Conservation (phyloP, 176 grass and related monocot species). For the Paspalum vaginatum region DNA sequence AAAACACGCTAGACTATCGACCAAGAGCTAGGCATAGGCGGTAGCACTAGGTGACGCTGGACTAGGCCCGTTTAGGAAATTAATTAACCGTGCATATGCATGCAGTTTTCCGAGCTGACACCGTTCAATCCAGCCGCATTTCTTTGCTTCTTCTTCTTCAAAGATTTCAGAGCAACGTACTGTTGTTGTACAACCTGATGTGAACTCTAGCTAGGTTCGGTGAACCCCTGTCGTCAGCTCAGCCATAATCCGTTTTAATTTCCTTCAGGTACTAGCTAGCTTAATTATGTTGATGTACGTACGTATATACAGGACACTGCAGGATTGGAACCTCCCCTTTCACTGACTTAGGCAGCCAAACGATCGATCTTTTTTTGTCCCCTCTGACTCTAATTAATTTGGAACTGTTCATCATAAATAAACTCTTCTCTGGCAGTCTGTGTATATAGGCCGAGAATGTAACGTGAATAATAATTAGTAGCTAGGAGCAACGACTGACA, state of each 20-base stretch:
- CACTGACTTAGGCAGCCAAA: neutral
- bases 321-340: neutral
- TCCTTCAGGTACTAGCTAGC: neutral
- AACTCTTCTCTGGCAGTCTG: neutral
- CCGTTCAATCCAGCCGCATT: neutral
- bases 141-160: neutral
- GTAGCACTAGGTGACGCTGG: neutral
- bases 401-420: neutral
- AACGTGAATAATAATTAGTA: no score
- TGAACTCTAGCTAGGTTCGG: neutral
- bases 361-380: neutral
- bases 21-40: neutral
- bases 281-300: no score
- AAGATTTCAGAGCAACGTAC: conserved; percentile 28
- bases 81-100: no score
- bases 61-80: neutral
- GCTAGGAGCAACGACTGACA: no score
- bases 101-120: neutral
- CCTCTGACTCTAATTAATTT: neutral
- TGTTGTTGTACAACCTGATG: no score
- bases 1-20: conserved; percentile 22
- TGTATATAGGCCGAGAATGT: no score
- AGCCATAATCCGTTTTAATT: neutral
- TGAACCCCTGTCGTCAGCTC: neutral
- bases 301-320: neutral